These are phyloP conservation scores for Tuctoria greenei DNA, from an alignment of 176 grass and related monocot species.

Conservation along the genomic window DNA sequence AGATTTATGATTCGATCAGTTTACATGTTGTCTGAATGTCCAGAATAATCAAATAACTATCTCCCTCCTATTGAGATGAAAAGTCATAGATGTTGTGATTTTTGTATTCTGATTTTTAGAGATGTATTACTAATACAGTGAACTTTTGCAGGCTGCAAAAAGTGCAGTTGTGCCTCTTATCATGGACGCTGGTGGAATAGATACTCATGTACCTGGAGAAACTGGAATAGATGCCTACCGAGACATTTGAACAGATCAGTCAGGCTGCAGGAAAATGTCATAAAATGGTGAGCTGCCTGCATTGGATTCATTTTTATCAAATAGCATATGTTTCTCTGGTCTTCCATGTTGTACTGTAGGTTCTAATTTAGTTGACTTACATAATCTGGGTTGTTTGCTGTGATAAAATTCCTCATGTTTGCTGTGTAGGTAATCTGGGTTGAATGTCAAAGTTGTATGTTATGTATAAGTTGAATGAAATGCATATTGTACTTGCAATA, in stretches of 20 bases:
- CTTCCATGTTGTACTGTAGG: background rate
- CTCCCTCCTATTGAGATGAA: background rate
- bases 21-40: background rate
- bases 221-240: slow-evolving; percentile 77
- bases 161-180: slow-evolving; percentile 80
- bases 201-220: slow-evolving; percentile 76
- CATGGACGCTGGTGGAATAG: slow-evolving; percentile 88
- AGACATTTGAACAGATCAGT: slow-evolving; percentile 77
- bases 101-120: slow-evolving; percentile 5
- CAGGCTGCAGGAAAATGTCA: slow-evolving; percentile 72
- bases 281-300: slow-evolving; percentile 57
- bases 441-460: too few species aligned
- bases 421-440: too few species aligned
- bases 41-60: background rate
- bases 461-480: too few species aligned
- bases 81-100: background rate
- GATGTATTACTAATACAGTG: background rate
- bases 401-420: too few species aligned
- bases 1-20: background rate
- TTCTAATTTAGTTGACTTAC: background rate
- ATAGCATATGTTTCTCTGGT: slow-evolving; percentile 19
- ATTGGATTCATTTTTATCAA: slow-evolving; percentile 9
- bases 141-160: slow-evolving; percentile 69
- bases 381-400: slow-evolving; percentile 13
- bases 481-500: too few species aligned